Evolutionary conservation across 73 alveolate species (phyloP).

Genomic region (Paramecium pentaurelia): DNA sequence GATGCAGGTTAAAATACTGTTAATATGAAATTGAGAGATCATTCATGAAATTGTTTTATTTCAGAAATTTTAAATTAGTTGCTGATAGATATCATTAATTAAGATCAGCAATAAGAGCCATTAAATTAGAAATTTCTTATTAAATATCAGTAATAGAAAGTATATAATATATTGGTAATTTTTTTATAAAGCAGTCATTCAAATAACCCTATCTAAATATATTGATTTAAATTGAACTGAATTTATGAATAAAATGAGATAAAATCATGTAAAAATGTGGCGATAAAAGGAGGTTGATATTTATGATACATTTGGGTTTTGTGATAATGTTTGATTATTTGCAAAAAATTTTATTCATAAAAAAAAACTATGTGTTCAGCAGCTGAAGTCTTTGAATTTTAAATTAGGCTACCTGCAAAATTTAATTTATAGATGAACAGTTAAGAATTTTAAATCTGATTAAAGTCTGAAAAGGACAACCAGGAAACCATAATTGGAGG

Average conservation of each 20-base stretch:
- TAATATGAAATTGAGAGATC: conserved; percentile 63
- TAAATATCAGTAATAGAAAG: conserved; percentile 79
- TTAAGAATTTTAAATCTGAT: conserved; percentile 68
- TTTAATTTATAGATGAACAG: conserved; percentile 93
- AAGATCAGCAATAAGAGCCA: conserved; percentile 72
- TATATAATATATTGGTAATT: conserved; percentile 83
- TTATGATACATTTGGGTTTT: neutral
- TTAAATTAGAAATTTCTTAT: conserved; percentile 92
- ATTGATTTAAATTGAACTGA: conserved; percentile 84
- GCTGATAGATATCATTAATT: conserved; percentile 88
- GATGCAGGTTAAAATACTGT: conserved; percentile 89
- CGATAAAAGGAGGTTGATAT: conserved; percentile 94
- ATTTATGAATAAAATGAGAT: conserved; percentile 81
- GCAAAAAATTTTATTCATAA: conserved; percentile 70
- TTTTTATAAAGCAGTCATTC: conserved; percentile 89
- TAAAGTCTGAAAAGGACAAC: conserved; percentile 28
- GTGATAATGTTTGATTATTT: conserved; percentile 53
- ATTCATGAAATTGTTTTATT: conserved; percentile 91
- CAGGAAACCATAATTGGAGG: conserved; percentile 16
- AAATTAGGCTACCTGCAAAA: conserved; percentile 59
- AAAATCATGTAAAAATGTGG: conserved; percentile 83
- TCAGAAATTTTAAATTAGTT: conserved; percentile 93
- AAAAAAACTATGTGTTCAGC: conserved; percentile 23
- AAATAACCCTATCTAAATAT: conserved; percentile 90
- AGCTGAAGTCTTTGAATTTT: neutral